Evolutionary conservation across 768 basidiomycete genomes (phyloP).

Genomic region (Macrolepiota dolichaula): DNA sequence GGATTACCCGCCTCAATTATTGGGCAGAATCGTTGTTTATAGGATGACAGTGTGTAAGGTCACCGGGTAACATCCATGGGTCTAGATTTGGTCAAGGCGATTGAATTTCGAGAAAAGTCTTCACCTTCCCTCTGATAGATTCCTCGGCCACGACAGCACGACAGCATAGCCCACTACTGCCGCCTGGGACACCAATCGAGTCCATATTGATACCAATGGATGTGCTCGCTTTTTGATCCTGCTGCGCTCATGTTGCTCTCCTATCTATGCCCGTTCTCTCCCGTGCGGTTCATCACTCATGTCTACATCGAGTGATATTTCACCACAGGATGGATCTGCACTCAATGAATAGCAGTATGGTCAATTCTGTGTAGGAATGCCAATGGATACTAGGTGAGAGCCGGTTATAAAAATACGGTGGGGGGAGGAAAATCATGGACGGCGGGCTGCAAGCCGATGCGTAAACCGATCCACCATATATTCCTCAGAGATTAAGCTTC

Average conservation of each 20-base stretch:
- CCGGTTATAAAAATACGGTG: conserved; percentile 91
- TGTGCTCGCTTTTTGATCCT: conserved; percentile 77
- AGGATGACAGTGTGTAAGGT: conserved; percentile 62
- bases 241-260: conserved; percentile 42
- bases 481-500: conserved; percentile 88
- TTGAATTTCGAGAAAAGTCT: too few relatives aligned
- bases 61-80: conserved; percentile 66
- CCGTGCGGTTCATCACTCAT: conserved; percentile 43
- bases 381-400: conserved; percentile 65
- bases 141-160: conserved; percentile 6
- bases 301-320: conserved; percentile 40
- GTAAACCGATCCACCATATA: not conserved
- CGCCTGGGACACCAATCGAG: conserved; percentile 39
- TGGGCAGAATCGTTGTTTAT: conserved; percentile 50
- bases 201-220: conserved; percentile 70
- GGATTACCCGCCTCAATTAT: conserved; percentile 54
- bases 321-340: conserved; percentile 56
- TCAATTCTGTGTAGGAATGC: conserved; percentile 63
- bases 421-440: too few relatives aligned
- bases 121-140: too few relatives aligned
- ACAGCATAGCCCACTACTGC: not conserved
- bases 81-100: conserved; percentile 92
- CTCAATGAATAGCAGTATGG: conserved; percentile 47
- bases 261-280: conserved; percentile 58
- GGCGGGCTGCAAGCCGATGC: conserved; percentile 8